phyloP scores from a whole-genome alignment of 495 filamentous ascomycete genomes.

The Penicillium salamii region DNA sequence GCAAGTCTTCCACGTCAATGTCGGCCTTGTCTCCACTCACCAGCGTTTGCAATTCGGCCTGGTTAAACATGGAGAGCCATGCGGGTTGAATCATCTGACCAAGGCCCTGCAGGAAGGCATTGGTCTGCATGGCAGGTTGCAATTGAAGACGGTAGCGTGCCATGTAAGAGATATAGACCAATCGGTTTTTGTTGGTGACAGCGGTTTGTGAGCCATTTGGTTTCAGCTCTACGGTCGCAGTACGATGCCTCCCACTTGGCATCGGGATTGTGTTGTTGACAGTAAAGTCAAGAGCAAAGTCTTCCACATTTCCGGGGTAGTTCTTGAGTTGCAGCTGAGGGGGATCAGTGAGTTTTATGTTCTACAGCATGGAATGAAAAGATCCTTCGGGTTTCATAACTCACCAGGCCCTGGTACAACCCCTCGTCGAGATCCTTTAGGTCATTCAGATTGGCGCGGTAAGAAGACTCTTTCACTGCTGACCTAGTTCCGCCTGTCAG shows the following conservation, averaged over 20 bases:
- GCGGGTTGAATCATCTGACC: slow-evolving; percentile 83
- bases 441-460: slow-evolving; percentile 88
- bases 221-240: slow-evolving; percentile 69
- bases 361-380: neutral
- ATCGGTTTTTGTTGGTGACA: slow-evolving; percentile 88
- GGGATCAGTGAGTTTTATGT: slow-evolving; percentile 5
- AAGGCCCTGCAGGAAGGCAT: slow-evolving; percentile 82
- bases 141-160: slow-evolving; percentile 78
- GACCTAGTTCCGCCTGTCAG: slow-evolving; percentile 63
- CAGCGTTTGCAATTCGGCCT: slow-evolving; percentile 86
- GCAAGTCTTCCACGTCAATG: slow-evolving; percentile 83
- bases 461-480: slow-evolving; percentile 64
- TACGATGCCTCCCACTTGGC: slow-evolving; percentile 40
- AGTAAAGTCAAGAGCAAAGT: slow-evolving; percentile 83
- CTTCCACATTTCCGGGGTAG: slow-evolving; percentile 75
- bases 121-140: slow-evolving; percentile 75
- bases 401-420: slow-evolving; percentile 85
- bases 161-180: slow-evolving; percentile 91
- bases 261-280: slow-evolving; percentile 73
- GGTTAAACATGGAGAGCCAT: slow-evolving; percentile 99
- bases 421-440: slow-evolving; percentile 87
- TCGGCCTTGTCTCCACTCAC: slow-evolving; percentile 81
- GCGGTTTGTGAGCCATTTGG: slow-evolving; percentile 70
- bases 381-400: slow-evolving; percentile 12
- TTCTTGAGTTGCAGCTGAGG: slow-evolving; percentile 75